Base-by-base conservation (phyloP, 2,329 filamentous ascomycete species). In the Lecanosticta acicola region DNA sequence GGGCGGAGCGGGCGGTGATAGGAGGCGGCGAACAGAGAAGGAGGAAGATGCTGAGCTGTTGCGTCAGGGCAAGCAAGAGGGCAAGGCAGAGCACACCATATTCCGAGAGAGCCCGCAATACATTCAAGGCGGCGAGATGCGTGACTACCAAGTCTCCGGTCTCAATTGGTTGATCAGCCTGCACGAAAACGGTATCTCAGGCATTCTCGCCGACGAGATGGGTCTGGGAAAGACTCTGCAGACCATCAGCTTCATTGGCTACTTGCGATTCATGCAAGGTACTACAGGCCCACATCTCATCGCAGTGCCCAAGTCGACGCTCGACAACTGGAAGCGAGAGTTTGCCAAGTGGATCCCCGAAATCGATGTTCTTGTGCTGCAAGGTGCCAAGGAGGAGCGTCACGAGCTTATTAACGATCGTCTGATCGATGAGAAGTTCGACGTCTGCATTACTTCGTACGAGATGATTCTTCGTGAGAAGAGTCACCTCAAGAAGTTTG, bases 381-480 rank as follows among this genome's bases (percentile, higher is more conserved):
- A 97, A 66, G 93, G 93, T 53, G 86, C 85, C 52, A 98, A 98
- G 67, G 93, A 98, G 7, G 89, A 96, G 69, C 86, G 93, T 36
- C 80, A 89, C 52, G 75, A 81, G 39, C 76, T 98, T 43, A 97
- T 98, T 67, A 87, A 88, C 55, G 87, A 95, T 13, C 85, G 87
- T 3, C 76, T 98, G n/a, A 77, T 94, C 14, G 87, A 94, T 49
- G 89, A 96, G 66, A 87, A 94, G 56, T 98, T 98, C 58, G 93
- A 98, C 61, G 91, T 97, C 14, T 96, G 91, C 71, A 87, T 98
- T 65, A 98, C 93, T 11, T 96, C 90, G 66, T 98, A 98, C 71
- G 93, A 98, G 68, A 97, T 98, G 91, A 89, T 98, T 49, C 76
- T 98, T 10, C 82, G 93, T 47, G 93, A 98, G 65, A 97, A 98